Evolutionary conservation across 805 yeast species (phyloP).

Genomic region (Naumovozyma castellii): DNA sequence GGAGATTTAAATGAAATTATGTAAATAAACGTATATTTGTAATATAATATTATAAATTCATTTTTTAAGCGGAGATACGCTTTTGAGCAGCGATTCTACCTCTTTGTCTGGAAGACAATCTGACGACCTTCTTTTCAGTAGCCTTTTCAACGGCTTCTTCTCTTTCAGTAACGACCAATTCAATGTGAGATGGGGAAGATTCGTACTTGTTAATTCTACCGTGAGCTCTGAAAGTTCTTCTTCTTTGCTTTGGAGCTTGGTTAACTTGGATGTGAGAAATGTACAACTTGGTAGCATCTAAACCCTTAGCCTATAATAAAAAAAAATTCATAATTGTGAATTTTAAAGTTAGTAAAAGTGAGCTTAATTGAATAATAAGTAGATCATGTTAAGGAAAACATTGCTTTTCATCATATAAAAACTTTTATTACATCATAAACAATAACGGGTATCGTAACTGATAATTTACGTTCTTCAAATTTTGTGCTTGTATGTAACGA

Average conservation of each 20-base stretch:
- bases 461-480: no score
- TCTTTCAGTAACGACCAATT: constrained; percentile 91
- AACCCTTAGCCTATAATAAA: constrained; percentile 70
- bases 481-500: no score
- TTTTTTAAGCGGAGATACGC: constrained; percentile 63
- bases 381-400: no score
- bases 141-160: constrained; percentile 92
- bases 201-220: constrained; percentile 99
- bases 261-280: constrained; percentile 98
- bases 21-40: neutral
- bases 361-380: no score
- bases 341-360: neutral
- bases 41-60: neutral
- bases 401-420: constrained; percentile 5
- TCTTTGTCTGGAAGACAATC: constrained; percentile 83
- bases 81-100: constrained; percentile 85
- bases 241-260: constrained; percentile 99
- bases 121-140: constrained; percentile 53
- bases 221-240: constrained; percentile 99
- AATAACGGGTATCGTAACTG: no score
- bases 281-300: constrained; percentile 88
- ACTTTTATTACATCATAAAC: no score
- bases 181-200: constrained; percentile 98
- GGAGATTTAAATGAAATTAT: neutral
- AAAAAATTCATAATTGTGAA: neutral